Evolutionary conservation across 73 alveolate genomes (phyloP).

Genomic region (Tetrahymena malaccensis): DNA sequence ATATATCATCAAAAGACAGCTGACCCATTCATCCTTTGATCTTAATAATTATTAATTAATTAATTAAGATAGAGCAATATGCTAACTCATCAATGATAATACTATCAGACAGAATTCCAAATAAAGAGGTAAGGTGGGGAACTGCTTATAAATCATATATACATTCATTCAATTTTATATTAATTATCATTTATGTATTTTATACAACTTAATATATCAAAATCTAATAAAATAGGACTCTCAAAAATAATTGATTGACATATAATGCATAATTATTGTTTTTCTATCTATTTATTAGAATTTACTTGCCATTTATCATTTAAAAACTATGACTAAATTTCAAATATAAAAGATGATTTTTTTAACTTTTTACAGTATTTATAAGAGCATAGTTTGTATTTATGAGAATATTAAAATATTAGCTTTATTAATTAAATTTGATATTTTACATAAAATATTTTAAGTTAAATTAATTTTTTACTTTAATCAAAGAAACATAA

Average conservation of each 20-base stretch:
- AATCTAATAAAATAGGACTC: neutral
- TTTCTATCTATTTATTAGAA: neutral
- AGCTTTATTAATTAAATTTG: too few relatives aligned
- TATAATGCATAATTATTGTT: neutral
- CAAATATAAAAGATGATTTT: too few relatives aligned
- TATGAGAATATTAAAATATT: too few relatives aligned
- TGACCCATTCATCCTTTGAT: neutral
- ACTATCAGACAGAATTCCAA: neutral
- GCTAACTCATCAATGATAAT: neutral
- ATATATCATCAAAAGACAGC: neutral
- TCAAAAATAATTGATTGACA: too few relatives aligned
- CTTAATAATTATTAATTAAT: neutral
- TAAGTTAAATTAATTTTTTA: too few relatives aligned
- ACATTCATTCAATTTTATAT: too few relatives aligned
- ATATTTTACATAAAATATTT: too few relatives aligned
- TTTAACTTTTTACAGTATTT: neutral
- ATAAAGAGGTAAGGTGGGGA: neutral
- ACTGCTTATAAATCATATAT: neutral
- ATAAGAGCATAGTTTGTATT: too few relatives aligned
- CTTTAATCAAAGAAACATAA: too few relatives aligned
- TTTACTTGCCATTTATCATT: neutral
- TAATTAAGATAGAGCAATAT: neutral
- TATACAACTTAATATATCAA: neutral
- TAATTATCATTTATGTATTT: too few relatives aligned
- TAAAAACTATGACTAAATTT: too few relatives aligned